These are phyloP conservation scores for Neolecta irregularis DNA, from an alignment of 1,139 yeast species.

Conservation along the genomic window DNA sequence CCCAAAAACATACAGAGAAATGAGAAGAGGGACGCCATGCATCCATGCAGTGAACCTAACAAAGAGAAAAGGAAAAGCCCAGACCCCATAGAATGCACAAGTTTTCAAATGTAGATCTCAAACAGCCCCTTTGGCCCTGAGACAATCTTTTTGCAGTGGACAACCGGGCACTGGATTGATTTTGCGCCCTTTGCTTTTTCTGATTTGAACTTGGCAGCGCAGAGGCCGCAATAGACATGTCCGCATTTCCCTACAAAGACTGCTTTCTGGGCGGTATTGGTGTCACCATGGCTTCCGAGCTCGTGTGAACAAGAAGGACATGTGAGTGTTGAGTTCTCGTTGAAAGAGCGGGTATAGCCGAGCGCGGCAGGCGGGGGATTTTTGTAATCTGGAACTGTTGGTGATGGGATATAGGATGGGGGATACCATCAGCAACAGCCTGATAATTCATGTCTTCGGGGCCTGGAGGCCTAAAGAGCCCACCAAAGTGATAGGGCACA, in stretches of 20 bases:
- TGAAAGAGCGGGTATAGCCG: constrained; percentile 10
- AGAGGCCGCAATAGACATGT: constrained; percentile 13
- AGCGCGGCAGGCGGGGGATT: background rate
- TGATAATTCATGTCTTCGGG: constrained; percentile 1
- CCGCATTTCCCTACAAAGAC: constrained; percentile 13
- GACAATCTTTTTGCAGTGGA: constrained; percentile 4
- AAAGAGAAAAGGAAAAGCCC: too few relatives aligned
- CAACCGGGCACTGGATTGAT: constrained; percentile 1
- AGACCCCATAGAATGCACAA: too few relatives aligned
- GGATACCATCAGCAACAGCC: background rate
- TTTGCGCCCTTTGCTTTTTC: constrained; percentile 5
- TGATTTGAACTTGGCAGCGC: constrained; percentile 7
- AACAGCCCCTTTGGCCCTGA: constrained; percentile 3
- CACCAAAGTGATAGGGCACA: too few relatives aligned
- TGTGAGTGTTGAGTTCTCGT: constrained; percentile 5
- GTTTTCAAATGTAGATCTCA: constrained; percentile 5
- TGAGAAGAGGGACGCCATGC: too few relatives aligned
- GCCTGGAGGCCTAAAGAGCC: constrained; percentile 1
- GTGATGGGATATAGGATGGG: constrained; percentile 21
- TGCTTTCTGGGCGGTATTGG: background rate
- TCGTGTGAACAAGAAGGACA: constrained; percentile 12
- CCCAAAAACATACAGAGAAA: too few relatives aligned
- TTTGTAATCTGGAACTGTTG: background rate
- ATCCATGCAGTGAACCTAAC: too few relatives aligned
- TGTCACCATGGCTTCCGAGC: constrained; percentile 9